Evolutionary conservation across 495 filamentous ascomycete species (phyloP), one percentile per base, ranked within the genome.

Genomic region (Neurospora sp.): DNA sequence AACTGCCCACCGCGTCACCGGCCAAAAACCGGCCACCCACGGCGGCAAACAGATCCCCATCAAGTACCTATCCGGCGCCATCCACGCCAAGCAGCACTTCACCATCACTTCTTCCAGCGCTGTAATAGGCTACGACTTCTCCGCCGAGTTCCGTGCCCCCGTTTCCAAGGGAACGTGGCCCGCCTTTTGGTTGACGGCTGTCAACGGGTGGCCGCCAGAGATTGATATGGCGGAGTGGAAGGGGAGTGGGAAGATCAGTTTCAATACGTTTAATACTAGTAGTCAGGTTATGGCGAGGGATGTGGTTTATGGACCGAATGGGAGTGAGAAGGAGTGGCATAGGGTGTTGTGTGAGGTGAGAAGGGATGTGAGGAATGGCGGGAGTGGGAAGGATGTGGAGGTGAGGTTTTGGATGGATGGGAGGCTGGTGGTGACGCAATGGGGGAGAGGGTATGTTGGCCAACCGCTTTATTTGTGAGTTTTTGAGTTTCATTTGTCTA

Each of bases 211-310:
- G 90, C 90, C 90, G 69, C 87, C 88, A 0, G 88, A 89, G 82
- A 82, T 89, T 44, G 87, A 90, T 73, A 82, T 89, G 80, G 87
- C 87, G 1, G 87, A 89, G 78, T 89, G 88, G 88, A 90, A 89
- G 74, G 87, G 88, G 5, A 82, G 80, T n/a, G 88, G 87, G 8
- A 84, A 87, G 76, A 87, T 90, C 69, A 85, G 82, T 9, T 89
- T 89, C 79, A 90, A 90, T 71, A 89, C 86, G 1, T 89, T 89
- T 77, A 89, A 89, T 73, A 86, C 86, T 9, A 85, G 82, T 37
- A 84, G 81, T 17, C 76, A 82, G 42, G 82, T 88, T 1, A 73
- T 79, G 16, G 83, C 84, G 69, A 78, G 81, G 35, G 81, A 89
- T 72, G 84, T 87, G 35, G 27, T 31, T 31, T 31, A 31, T 31